phyloP scores from a whole-genome alignment of 2,329 filamentous ascomycete species.

The Eutypa lata region DNA sequence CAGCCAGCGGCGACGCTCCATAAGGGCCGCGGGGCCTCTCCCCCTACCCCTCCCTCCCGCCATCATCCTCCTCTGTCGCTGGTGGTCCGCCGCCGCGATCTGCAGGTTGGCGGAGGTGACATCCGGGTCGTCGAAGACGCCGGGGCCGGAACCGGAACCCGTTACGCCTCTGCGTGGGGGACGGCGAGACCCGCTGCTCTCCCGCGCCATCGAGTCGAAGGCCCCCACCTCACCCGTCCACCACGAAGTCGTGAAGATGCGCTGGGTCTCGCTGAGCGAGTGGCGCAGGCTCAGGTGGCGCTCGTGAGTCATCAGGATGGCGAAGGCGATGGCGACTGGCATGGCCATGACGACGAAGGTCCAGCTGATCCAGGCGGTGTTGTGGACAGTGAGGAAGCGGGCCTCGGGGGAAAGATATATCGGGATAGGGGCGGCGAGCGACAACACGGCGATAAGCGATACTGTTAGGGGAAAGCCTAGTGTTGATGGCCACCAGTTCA shows the following conservation, averaged over 20 bases:
- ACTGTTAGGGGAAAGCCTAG: conserved; percentile 65
- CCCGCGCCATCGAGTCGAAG: conserved; percentile 7
- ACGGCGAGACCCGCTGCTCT: too few species aligned
- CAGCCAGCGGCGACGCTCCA: conserved; percentile 53
- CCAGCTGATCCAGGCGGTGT: conserved; percentile 67
- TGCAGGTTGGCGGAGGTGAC: conserved; percentile 15
- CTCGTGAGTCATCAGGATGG: conserved; percentile 61
- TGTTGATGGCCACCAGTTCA: conserved; percentile 68
- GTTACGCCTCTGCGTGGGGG: too few species aligned
- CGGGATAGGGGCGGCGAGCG: conserved; percentile 56
- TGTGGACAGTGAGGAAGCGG: conserved; percentile 55
- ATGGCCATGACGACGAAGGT: conserved; percentile 69
- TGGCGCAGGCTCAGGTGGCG: conserved; percentile 60
- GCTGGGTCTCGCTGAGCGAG: conserved; percentile 62
- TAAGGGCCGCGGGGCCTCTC: conserved; percentile 29
- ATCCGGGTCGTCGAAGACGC: conserved; percentile 36
- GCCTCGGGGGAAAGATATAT: conserved; percentile 54
- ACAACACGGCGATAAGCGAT: conserved; percentile 58
- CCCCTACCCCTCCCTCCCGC: conserved; percentile 12
- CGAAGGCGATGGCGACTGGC: conserved; percentile 63
- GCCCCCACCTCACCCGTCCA: conserved; percentile 56
- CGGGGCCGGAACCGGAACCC: too few species aligned
- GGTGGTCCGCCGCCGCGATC: conserved; percentile 15
- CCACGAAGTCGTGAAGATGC: conserved; percentile 64
- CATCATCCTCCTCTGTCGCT: not conserved